phyloP scores from a whole-genome alignment of 2,329 filamentous ascomycete genomes.

The Alternaria sp. region DNA sequence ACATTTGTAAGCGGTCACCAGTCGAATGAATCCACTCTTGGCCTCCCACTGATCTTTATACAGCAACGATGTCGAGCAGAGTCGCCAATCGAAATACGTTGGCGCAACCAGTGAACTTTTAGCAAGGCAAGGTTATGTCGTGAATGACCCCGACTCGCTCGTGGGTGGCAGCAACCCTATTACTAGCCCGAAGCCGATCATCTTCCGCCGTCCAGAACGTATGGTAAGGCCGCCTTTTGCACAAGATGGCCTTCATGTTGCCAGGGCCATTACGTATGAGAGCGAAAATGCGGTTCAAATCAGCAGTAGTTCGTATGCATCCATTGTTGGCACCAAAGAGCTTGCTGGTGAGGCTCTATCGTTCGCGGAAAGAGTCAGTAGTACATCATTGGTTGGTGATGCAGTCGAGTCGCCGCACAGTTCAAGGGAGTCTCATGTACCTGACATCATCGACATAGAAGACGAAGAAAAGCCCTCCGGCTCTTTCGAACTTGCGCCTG shows the following conservation, averaged over 20 bases:
- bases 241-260: neutral
- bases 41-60: neutral
- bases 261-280: neutral
- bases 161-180: neutral
- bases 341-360: neutral
- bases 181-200: neutral
- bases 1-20: neutral
- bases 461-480: neutral
- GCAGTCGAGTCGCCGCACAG: neutral
- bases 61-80: neutral
- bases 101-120: neutral
- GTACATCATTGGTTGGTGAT: neutral
- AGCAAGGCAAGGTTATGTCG: neutral
- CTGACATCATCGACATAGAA: neutral
- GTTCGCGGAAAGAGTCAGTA: neutral
- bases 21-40: neutral
- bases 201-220: neutral
- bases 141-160: neutral
- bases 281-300: neutral
- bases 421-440: neutral
- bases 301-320: neutral
- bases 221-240: neutral
- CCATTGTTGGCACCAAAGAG: neutral
- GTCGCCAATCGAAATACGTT: neutral
- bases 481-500: neutral